phyloP scores from a whole-genome alignment of 1,139 yeast species.

The Lodderomyces theae region DNA sequence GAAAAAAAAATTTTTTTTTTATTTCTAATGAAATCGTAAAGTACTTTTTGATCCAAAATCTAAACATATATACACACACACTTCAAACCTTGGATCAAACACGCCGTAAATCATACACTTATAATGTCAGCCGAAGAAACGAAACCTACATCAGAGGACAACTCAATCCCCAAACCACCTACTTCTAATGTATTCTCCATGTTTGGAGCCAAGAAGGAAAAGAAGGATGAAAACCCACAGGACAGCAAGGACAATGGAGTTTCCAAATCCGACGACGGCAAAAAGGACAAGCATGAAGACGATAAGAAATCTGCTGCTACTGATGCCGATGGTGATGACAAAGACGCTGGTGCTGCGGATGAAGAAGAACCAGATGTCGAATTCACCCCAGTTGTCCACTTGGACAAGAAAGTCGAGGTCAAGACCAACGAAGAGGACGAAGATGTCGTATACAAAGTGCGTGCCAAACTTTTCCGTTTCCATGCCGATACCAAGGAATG shows the following conservation, averaged over 20 bases:
- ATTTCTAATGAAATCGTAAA: no score
- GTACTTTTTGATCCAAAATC: no score
- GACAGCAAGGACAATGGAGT: conserved; percentile 21
- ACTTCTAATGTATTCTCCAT: conserved; percentile 79
- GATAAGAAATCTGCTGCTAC: conserved; percentile 53
- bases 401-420: conserved; percentile 87
- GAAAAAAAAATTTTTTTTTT: no score
- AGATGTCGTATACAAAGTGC: conserved; percentile 79
- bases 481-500: conserved; percentile 84
- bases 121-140: conserved; percentile 40
- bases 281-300: conserved; percentile 36
- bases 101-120: conserved; percentile 6
- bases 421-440: conserved; percentile 97
- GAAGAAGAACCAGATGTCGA: conserved; percentile 94
- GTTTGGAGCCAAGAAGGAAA: conserved; percentile 83
- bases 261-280: conserved; percentile 20
- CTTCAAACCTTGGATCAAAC: background rate
- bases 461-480: conserved; percentile 94
- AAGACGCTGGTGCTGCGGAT: conserved; percentile 60
- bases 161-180: conserved; percentile 49
- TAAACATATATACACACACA: no score
- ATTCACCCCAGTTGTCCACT: conserved; percentile 92
- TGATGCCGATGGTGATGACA: conserved; percentile 28
- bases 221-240: conserved; percentile 44
- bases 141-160: conserved; percentile 24